phyloP scores from a whole-genome alignment of 495 filamentous ascomycete species.

The Xylaria sp. region DNA sequence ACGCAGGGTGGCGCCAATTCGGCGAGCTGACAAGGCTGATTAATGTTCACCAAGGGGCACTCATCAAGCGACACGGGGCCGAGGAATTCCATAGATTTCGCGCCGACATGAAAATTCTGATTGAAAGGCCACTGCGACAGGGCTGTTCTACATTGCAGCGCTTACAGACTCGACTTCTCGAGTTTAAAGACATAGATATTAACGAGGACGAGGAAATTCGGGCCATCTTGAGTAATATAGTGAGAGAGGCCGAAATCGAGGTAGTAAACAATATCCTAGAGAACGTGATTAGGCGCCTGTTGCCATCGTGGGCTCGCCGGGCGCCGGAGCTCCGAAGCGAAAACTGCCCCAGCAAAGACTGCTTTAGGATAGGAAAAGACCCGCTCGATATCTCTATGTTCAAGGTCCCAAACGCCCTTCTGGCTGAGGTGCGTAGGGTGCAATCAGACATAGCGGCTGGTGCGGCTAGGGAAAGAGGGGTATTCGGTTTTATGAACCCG shows the following conservation, averaged over 20 bases:
- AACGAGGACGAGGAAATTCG: not conserved
- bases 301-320: not conserved
- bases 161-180: not conserved
- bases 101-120: not conserved
- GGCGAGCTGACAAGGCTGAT: not conserved
- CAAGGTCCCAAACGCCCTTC: not conserved
- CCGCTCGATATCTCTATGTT: not conserved
- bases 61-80: not conserved
- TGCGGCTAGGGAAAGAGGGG: not conserved
- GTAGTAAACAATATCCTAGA: not conserved
- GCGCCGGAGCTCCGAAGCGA: not conserved
- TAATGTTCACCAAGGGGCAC: not conserved
- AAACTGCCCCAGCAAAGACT: not conserved
- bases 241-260: not conserved
- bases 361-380: not conserved
- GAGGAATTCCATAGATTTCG: not conserved
- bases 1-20: not conserved
- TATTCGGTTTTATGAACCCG: not conserved
- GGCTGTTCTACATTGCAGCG: not conserved
- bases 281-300: too few species aligned
- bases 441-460: not conserved
- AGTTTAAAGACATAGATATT: not conserved
- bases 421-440: not conserved
- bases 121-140: not conserved
- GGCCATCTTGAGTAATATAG: not conserved